A percentile compares a stretch with the other conserved stretches of the same genome.
Evolutionary conservation across 2,329 filamentous ascomycete genomes (phyloP).

Genomic region (Botrytis fragariae): DNA sequence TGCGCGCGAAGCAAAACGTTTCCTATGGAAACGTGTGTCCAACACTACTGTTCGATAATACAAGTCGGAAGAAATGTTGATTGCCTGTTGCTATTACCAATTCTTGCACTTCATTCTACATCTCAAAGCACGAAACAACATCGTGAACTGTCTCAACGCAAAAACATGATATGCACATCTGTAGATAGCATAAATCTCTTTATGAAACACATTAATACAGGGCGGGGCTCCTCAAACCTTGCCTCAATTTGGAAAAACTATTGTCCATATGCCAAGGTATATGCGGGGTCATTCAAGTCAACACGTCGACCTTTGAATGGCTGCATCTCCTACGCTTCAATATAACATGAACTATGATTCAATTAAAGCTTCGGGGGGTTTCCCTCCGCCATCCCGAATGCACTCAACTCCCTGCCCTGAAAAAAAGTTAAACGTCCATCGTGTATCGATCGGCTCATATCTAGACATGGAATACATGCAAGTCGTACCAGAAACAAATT

Average conservation of each 20-base stretch:
- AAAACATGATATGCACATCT: not conserved
- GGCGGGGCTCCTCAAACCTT: not conserved
- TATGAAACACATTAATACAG: not conserved
- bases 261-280: conserved; percentile 6
- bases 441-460: not conserved
- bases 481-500: not conserved
- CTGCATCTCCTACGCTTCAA: conserved; percentile 1
- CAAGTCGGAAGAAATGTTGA: not conserved
- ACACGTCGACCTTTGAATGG: not conserved
- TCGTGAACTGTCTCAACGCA: not conserved
- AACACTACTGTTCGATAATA: not conserved
- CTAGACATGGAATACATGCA: conserved; percentile 15
- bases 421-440: not conserved
- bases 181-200: not conserved
- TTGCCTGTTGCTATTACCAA: not conserved
- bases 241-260: conserved; percentile 3
- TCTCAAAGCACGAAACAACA: not conserved
- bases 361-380: not conserved
- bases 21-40: not conserved
- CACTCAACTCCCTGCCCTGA: not conserved
- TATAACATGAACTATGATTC: not conserved
- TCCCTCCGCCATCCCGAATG: conserved; percentile 17
- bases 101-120: not conserved
- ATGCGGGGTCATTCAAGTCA: conserved; percentile 8
- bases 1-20: not conserved